phyloP scores from a whole-genome alignment of 805 yeast species.

The Jamesozyma jinghongensis region DNA sequence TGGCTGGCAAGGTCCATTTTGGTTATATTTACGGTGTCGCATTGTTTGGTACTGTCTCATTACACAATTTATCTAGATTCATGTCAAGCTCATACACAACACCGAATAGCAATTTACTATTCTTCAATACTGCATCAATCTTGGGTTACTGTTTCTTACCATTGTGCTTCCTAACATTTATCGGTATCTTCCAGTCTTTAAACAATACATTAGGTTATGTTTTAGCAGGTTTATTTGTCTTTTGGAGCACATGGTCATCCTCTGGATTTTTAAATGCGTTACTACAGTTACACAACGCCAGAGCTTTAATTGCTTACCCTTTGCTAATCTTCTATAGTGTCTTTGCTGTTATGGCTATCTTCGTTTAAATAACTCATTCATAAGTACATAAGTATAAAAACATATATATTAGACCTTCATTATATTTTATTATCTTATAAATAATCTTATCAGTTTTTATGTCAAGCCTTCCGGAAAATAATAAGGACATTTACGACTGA shows the following conservation, averaged over 20 bases:
- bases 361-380: constrained; percentile 31
- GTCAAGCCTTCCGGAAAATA: no score
- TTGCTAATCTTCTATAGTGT: constrained; percentile 83
- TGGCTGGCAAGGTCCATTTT: constrained; percentile 91
- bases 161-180: constrained; percentile 46
- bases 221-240: constrained; percentile 54
- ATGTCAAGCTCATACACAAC: constrained; percentile 55
- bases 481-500: no score
- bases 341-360: constrained; percentile 92
- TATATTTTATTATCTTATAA: no score
- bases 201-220: constrained; percentile 70
- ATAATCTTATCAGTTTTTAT: no score
- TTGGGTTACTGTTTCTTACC: constrained; percentile 92
- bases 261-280: constrained; percentile 88
- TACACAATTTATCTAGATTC: constrained; percentile 74
- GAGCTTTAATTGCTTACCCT: constrained; percentile 90
- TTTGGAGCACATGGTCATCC: constrained; percentile 90
- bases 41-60: constrained; percentile 74
- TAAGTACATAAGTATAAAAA: not conserved
- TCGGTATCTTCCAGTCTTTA: constrained; percentile 66
- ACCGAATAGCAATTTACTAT: constrained; percentile 27
- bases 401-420: not conserved
- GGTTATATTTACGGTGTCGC: constrained; percentile 97
- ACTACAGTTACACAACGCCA: constrained; percentile 71
- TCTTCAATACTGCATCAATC: constrained; percentile 74